Percentiles rank a stretch among this genome's conserved stretches.
Evolutionary conservation across 345 rosid genomes (phyloP).

Genomic region (Populus simonii): DNA sequence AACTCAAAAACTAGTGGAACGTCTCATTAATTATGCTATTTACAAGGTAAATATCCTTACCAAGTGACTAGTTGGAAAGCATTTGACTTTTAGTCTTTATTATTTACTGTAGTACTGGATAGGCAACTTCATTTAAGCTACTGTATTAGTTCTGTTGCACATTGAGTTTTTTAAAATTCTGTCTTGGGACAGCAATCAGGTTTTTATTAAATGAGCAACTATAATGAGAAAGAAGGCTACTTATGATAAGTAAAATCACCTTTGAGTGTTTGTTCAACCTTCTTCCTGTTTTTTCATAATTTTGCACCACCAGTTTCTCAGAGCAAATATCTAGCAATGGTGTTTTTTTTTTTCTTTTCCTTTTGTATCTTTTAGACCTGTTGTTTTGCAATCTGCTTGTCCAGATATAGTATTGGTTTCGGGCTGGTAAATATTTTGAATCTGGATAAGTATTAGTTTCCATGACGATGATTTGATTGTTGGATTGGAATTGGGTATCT

Average conservation of each 20-base stretch:
- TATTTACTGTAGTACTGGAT: neutral
- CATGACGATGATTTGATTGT: neutral
- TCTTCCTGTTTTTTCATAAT: neutral
- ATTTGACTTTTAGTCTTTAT: neutral
- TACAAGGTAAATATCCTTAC: conserved; percentile 68
- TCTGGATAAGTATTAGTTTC: neutral
- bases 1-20: conserved; percentile 75
- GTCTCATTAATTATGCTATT: conserved; percentile 86
- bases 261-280: conserved; percentile 1
- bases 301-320: neutral
- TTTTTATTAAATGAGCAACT: neutral
- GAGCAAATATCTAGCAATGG: neutral
- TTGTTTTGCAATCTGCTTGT: neutral
- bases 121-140: neutral
- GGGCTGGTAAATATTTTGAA: neutral
- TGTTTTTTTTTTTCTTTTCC: neutral
- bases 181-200: neutral
- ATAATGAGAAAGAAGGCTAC: neutral
- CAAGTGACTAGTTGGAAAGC: neutral
- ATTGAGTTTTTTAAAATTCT: neutral
- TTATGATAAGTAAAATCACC: neutral
- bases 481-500: neutral
- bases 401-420: neutral
- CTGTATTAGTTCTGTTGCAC: neutral
- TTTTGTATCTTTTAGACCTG: neutral